These are phyloP conservation scores for Rugosomyces carneus DNA, from an alignment of 1,284 basidiomycete genomes.

Conservation along the genomic window DNA sequence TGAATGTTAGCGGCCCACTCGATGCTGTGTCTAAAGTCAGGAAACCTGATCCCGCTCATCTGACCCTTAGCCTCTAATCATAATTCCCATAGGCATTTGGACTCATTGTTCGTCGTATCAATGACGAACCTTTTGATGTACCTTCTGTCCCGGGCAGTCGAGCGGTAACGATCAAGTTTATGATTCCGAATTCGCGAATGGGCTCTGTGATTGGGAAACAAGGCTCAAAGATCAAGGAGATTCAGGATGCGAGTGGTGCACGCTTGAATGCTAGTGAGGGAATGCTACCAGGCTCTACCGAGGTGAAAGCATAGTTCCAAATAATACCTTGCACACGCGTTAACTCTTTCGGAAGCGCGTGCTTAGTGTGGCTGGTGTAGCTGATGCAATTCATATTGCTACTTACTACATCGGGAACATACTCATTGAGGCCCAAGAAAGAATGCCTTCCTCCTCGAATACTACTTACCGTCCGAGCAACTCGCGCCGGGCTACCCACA, in stretches of 20 bases:
- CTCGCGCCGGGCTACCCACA: conserved; percentile 42
- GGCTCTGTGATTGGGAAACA: conserved; percentile 98
- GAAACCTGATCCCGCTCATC: conserved; percentile 11
- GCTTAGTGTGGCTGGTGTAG: conserved; percentile 95
- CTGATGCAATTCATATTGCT: conserved; percentile 99
- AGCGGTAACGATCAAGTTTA: conserved; percentile 98
- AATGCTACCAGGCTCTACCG: conserved; percentile 98
- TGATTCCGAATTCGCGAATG: conserved; percentile 99
- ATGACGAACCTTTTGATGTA: conserved; percentile 97
- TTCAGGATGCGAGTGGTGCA: conserved; percentile 97
- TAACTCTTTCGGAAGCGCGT: conserved; percentile 60
- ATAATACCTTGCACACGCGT: conserved; percentile 13
- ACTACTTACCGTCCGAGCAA: conserved; percentile 55
- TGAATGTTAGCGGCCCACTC: conserved; percentile 95
- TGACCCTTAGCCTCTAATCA: conserved; percentile 7
- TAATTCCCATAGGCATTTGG: conserved; percentile 79
- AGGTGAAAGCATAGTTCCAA: conserved; percentile 46
- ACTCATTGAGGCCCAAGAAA: conserved; percentile 91
- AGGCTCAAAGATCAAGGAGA: conserved; percentile 98
- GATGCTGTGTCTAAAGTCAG: conserved; percentile 96
- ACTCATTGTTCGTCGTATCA: conserved; percentile 96
- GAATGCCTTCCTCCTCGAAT: conserved; percentile 62
- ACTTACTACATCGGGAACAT: conserved; percentile 99
- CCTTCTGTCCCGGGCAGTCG: conserved; percentile 96
- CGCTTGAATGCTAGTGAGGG: conserved; percentile 94